phyloP scores from a whole-genome alignment of 106 monocot genomes.

The Dioscorea dumetorum region DNA sequence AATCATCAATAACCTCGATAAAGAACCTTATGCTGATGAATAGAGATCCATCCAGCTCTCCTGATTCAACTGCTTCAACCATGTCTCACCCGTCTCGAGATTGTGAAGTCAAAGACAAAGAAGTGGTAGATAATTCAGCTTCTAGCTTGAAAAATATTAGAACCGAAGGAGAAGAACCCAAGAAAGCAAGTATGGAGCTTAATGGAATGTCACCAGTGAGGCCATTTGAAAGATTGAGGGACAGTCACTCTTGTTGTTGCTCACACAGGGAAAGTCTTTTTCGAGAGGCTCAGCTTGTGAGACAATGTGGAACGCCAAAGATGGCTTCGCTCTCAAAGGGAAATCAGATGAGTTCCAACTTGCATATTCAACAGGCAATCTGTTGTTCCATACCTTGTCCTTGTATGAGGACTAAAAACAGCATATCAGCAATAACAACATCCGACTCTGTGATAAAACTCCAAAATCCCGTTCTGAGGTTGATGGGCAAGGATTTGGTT shows the following conservation, averaged over 20 bases:
- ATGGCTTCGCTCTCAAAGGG: background rate
- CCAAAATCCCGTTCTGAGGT: conserved; percentile 39
- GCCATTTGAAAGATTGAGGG: conserved; percentile 4
- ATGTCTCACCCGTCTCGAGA: conserved; percentile 31
- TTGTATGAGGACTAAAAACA: background rate
- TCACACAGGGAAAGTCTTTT: conserved; percentile 18
- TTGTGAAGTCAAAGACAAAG: conserved; percentile 5
- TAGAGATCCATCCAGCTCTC: conserved; percentile 29
- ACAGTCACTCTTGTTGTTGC: conserved; percentile 27
- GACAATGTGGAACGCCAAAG: background rate
- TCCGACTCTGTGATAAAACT: background rate
- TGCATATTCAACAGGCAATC: conserved; percentile 1
- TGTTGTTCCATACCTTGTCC: conserved; percentile 18
- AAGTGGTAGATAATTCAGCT: background rate
- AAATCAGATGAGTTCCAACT: conserved; percentile 8
- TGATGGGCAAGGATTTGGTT: conserved; percentile 78
- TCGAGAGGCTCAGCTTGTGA: conserved; percentile 5
- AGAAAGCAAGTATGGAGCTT: background rate
- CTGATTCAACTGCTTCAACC: conserved; percentile 39
- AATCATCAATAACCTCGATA: conserved; percentile 33
- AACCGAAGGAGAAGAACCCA: background rate
- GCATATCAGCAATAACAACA: background rate
- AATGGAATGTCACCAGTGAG: background rate
- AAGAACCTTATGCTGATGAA: conserved; percentile 1
- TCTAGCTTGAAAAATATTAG: background rate